Evolutionary conservation across 2,329 filamentous ascomycete genomes (phyloP).

Genomic region (Stemphylium vesicarium): DNA sequence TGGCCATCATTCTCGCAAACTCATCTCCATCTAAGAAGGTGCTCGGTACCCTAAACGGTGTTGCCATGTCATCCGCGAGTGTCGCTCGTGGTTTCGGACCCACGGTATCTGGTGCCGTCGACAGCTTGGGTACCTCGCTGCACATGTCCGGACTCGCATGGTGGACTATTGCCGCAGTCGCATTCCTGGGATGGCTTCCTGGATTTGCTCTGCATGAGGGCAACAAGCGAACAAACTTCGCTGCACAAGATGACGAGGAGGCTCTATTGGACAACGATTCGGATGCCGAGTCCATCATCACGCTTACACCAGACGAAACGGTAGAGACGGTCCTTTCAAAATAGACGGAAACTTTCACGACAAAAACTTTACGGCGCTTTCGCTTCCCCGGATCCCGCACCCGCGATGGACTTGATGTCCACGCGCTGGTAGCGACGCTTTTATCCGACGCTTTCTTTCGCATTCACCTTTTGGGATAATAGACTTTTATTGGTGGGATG

Average conservation of each 20-base stretch:
- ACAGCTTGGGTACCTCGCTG: conserved; percentile 76
- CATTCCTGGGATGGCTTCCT: conserved; percentile 65
- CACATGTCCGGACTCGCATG: conserved; percentile 90
- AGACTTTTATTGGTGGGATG: conserved; percentile 16
- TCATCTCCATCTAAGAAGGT: conserved; percentile 83
- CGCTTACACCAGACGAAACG: conserved; percentile 40
- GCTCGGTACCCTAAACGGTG: conserved; percentile 90
- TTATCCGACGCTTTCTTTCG: not conserved
- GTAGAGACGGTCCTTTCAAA: conserved; percentile 40
- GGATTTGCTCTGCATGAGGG: conserved; percentile 70
- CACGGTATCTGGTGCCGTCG: conserved; percentile 83
- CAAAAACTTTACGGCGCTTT: conserved; percentile 18
- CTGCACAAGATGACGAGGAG: conserved; percentile 39
- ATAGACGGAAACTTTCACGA: conserved; percentile 29
- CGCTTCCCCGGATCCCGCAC: conserved; percentile 13
- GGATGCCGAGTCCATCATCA: conserved; percentile 43
- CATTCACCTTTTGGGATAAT: conserved; percentile 14
- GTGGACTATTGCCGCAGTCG: conserved; percentile 86
- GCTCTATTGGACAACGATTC: conserved; percentile 36
- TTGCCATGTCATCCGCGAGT: conserved; percentile 89
- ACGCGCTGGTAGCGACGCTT: conserved; percentile 23
- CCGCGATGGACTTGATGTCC: not conserved
- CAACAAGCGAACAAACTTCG: conserved; percentile 43
- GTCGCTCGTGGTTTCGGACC: conserved; percentile 88
- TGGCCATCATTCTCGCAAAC: conserved; percentile 87